Conservation (phyloP, 2,329 filamentous ascomycete species). For the Fusarium proliferatum region DNA sequence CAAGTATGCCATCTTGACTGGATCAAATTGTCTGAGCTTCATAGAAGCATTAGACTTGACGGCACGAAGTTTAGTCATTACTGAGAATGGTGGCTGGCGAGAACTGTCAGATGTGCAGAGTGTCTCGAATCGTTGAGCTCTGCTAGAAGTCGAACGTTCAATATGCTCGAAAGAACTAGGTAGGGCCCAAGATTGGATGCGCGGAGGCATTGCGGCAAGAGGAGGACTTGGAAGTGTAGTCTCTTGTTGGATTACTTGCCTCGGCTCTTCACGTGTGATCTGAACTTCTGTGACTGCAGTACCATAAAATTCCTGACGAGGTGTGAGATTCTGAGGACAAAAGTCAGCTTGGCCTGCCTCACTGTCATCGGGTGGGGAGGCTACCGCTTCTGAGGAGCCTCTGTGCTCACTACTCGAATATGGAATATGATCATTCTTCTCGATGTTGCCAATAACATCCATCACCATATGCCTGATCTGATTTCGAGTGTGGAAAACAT, state of each 20-base stretch:
- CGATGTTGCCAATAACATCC: constrained; percentile 39
- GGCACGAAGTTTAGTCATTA: constrained; percentile 40
- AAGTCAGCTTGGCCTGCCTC: constrained; percentile 25
- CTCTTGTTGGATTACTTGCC: constrained; percentile 2
- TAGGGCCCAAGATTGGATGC: constrained; percentile 42
- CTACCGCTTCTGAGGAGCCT: constrained; percentile 52
- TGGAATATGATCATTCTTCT: constrained; percentile 32
- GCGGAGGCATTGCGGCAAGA: constrained; percentile 26
- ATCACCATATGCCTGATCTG: constrained; percentile 59
- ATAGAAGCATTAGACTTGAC: constrained; percentile 46
- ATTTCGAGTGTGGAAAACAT: constrained; percentile 69
- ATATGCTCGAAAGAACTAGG: constrained; percentile 29
- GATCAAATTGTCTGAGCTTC: constrained; percentile 56
- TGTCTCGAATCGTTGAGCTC: constrained; percentile 45
- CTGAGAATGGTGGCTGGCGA: constrained; percentile 9
- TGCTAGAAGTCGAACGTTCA: constrained; percentile 19
- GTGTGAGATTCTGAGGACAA: constrained; percentile 42
- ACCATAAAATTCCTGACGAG: constrained; percentile 53
- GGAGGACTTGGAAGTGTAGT: constrained; percentile 24
- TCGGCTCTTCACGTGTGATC: constrained; percentile 50
- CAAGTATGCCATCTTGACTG: constrained; percentile 69
- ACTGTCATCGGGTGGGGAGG: neutral
- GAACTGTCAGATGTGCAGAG: constrained; percentile 45
- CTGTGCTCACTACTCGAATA: constrained; percentile 44
- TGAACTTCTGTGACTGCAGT: constrained; percentile 64